Base-by-base conservation (phyloP, 768 basidiomycete genomes). In the Phlegmacium glaucopus region DNA sequence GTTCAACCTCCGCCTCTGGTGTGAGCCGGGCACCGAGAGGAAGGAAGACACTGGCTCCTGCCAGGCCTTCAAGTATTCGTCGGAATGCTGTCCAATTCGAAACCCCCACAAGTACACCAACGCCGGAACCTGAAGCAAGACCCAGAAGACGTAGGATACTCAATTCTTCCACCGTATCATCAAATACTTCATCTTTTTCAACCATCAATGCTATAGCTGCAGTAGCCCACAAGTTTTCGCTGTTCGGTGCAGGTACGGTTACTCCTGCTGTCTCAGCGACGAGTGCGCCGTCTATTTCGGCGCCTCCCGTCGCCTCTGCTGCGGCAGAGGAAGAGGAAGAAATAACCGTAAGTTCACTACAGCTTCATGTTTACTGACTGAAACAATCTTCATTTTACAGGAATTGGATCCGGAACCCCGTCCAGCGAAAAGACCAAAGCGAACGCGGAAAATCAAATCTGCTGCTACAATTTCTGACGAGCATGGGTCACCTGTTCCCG, bases 61-160 rank as follows among this genome's bases (percentile, higher is more conserved):
- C 62, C 6, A 71, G 72, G 48, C 59, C 60, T 61, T 68, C 61
- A 56, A 52, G 55, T 11, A 49, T 71, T 10, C 68, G 75, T 42
- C 71, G 78, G 16, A 63, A 61, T 48, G 61, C 65, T 44, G 52
- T 63, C 42, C 80, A 79, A 45, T 57, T 74, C 22, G 82, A 82
- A 42, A 78, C 75, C 1, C 68, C 72, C 8, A 76, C 75, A 5
- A 72, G 75, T 36, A 85, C 83, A 0, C 83, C 85, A 1, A 86
- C 85, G 27, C 85, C 85, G 4, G 86, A 87, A 54, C 83, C 82
- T 29, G 84, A 87, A 47, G 47, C 59, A 4, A 69, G 70, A 45
- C 66, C 70, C 30, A 68, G 70, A 48, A 69, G 77, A 32, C 52
- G 61, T 16, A 56, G 48, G 32, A 45, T 36, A 15, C 49, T 47